phyloP scores from a whole-genome alignment of 2,329 filamentous ascomycete genomes.

The Diplodia mutila region DNA sequence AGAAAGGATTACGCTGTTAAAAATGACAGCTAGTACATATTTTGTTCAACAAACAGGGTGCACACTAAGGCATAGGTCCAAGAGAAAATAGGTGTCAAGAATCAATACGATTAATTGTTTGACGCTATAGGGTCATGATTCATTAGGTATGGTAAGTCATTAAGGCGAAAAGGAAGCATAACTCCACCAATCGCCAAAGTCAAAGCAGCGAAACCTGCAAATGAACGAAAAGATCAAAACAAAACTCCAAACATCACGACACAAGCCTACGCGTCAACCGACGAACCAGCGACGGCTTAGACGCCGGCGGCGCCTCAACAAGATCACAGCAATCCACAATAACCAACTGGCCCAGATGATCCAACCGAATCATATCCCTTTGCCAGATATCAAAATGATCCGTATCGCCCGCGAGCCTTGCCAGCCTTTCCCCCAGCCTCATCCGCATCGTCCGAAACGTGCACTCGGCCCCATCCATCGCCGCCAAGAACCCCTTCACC shows the following conservation, averaged over 20 bases:
- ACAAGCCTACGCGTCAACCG: too few relatives aligned
- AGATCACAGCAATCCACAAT: neutral
- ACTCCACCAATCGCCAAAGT: too few relatives aligned
- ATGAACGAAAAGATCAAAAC: neutral
- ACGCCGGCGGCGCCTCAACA: neutral
- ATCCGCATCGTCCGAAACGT: neutral
- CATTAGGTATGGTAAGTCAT: too few relatives aligned
- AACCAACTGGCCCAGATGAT: neutral
- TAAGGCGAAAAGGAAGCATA: too few relatives aligned
- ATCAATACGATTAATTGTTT: too few relatives aligned
- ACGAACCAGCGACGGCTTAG: neutral
- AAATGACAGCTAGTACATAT: too few relatives aligned
- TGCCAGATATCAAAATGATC: conserved; percentile 29
- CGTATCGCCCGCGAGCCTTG: neutral
- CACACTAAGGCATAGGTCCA: too few relatives aligned
- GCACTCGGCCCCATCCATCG: neutral
- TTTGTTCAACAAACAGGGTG: too few relatives aligned
- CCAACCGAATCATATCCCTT: neutral
- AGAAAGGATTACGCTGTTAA: too few relatives aligned
- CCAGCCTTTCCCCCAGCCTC: neutral
- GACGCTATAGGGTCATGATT: too few relatives aligned
- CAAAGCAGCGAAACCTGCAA: neutral
- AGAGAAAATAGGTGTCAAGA: too few relatives aligned
- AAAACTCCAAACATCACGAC: too few relatives aligned
- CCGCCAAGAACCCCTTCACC: neutral